Base-by-base conservation (phyloP, 805 yeast species). In the Cyberlindnera mycetangii region DNA sequence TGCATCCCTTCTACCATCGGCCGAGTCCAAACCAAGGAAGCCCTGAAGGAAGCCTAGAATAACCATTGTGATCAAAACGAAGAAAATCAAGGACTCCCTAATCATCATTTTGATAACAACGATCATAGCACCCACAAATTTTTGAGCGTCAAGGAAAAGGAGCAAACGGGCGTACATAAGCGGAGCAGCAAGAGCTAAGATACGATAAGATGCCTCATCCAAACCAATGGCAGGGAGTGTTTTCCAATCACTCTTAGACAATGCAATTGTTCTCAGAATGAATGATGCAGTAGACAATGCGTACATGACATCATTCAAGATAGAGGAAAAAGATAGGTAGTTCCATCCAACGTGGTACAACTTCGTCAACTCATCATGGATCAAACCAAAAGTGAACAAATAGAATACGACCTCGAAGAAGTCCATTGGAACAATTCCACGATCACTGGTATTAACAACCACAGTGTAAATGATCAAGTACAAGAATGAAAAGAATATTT, bases 91-190 rank as follows among this genome's bases (percentile, higher is more conserved):
- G 2, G 93, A 83, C 62, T 89, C 96, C 55, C 83, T 81, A 87
- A 89, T 83, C 88, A 89, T 84, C 45, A 82, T 83, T 57, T 86
- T 86, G 39, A 86, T 68, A 5, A 89, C 92, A 22, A 89, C 92
- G 50, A 89, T 76, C 89, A 89, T 85, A 2, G 89, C 87, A 32
- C 97, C 97, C 39, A 88, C 86, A 62, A 89, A 88, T 54, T 77
- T 76, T 52, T 81, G 80, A 10, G 90, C 84, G 60, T 89, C 97
- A 54, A 88, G 72, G 64, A 74, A 88, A 30, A 89, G 71, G 44
- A 89, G 66, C 39, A 89, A 68, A 39, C 97, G 72, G 2, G 85
- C 75, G 95, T 96, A 89, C 76, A 89, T 81, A 52, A 89, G 70
- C 3, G 96, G 96, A 6, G 96, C 85, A 12, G 86, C 89, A 56